phyloP scores from a whole-genome alignment of 495 filamentous ascomycete species.

The Parathielavia hyrcaniae region DNA sequence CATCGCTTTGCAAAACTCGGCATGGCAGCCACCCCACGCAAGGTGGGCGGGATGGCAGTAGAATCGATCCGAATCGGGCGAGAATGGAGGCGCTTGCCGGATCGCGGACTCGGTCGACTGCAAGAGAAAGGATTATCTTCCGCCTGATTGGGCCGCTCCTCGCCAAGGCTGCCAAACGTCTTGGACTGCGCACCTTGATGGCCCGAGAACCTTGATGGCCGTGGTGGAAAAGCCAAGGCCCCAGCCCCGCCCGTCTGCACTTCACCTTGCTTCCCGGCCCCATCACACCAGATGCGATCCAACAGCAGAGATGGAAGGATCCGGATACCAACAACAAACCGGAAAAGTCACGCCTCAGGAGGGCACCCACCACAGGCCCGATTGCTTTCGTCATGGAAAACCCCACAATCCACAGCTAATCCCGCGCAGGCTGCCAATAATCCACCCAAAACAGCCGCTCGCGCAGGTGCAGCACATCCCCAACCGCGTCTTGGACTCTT shows the following conservation, averaged over 20 bases:
- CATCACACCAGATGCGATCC: background rate
- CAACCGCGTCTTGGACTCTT: conserved; percentile 5
- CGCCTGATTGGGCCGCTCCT: conserved; percentile 14
- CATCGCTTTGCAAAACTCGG: background rate
- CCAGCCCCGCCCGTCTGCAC: background rate
- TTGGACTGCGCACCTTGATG: conserved; percentile 14
- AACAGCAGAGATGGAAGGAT: background rate
- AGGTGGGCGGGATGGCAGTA: background rate
- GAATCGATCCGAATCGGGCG: background rate
- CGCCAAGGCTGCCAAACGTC: conserved; percentile 16
- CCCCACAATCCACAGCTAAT: background rate
- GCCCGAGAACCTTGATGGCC: conserved; percentile 21
- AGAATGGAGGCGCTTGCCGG: background rate
- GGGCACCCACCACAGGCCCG: background rate
- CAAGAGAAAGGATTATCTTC: conserved; percentile 9
- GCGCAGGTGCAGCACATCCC: background rate
- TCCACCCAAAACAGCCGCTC: background rate
- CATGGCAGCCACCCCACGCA: background rate
- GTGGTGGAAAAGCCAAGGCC: background rate
- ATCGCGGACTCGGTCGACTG: background rate
- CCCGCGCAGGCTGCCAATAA: background rate
- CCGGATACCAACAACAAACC: background rate
- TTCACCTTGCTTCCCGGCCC: background rate
- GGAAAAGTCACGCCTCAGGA: background rate
- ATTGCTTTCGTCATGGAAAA: background rate